Evolutionary conservation across 2,329 filamentous ascomycete genomes (phyloP).

Genomic region (Raffaelea albimanens): DNA sequence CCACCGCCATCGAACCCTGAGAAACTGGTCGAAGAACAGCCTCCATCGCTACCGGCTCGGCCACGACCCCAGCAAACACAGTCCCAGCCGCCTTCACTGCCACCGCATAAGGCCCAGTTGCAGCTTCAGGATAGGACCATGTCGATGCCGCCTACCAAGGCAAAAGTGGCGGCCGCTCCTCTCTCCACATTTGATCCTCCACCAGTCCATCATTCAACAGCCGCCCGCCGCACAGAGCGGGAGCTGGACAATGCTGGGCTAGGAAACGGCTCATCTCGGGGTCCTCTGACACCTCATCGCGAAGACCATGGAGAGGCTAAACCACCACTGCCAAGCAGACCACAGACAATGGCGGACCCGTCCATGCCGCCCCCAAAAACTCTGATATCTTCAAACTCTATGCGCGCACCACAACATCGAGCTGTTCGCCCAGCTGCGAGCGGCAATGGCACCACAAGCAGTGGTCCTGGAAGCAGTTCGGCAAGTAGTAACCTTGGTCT

Average conservation of each 20-base stretch:
- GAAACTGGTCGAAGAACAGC: conserved; percentile 42
- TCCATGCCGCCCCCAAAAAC: neutral
- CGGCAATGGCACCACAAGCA: neutral
- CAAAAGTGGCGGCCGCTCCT: conserved; percentile 4
- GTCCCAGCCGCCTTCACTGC: no score
- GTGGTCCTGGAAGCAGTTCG: no score
- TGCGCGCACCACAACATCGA: conserved; percentile 14
- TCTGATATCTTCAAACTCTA: neutral
- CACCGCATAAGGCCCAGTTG: neutral
- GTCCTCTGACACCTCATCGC: conserved; percentile 21
- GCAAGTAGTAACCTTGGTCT: neutral
- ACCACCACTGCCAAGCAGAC: conserved; percentile 41
- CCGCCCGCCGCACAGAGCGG: conserved; percentile 33
- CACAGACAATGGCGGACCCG: conserved; percentile 22
- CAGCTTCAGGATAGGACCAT: conserved; percentile 12
- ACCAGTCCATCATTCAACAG: conserved; percentile 39
- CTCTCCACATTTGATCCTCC: conserved; percentile 38
- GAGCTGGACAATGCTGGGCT: conserved; percentile 31
- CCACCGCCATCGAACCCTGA: no score
- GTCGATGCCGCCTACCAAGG: conserved; percentile 1
- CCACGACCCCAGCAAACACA: conserved; percentile 31
- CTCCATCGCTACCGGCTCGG: conserved; percentile 38
- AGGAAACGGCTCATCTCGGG: neutral
- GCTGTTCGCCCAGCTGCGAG: conserved; percentile 2
- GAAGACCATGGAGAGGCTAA: conserved; percentile 31